These are phyloP conservation scores for Termitomyces sp. DNA, from an alignment of 768 basidiomycete species.

Conservation along the genomic window DNA sequence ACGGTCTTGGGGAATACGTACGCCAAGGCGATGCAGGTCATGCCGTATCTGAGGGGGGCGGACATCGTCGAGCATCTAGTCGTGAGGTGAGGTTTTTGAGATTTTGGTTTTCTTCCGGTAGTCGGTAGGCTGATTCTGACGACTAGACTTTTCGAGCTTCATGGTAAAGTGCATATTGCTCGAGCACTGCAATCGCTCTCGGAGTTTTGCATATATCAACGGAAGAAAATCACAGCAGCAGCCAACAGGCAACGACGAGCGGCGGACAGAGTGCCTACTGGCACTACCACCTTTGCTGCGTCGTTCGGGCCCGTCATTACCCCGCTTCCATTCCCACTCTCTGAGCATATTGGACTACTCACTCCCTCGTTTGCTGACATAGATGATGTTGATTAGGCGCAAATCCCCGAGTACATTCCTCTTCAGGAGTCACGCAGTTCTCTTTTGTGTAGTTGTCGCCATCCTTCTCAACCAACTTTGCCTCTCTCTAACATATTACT, in stretches of 20 bases:
- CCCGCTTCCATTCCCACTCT: neutral
- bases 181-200: slow-evolving; percentile 46
- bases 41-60: slow-evolving; percentile 49
- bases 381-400: slow-evolving; percentile 25
- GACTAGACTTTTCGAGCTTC: slow-evolving; percentile 41
- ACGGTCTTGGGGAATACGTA: slow-evolving; percentile 34
- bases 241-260: slow-evolving; percentile 16
- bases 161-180: slow-evolving; percentile 43
- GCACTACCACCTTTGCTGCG: neutral
- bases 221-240: slow-evolving; percentile 26
- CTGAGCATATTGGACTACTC: neutral
- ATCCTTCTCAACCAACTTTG: neutral
- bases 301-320: neutral
- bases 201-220: slow-evolving; percentile 45
- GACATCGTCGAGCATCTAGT: slow-evolving; percentile 58
- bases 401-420: no score
- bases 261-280: slow-evolving; percentile 9
- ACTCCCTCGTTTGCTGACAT: slow-evolving; percentile 16
- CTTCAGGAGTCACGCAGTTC: neutral
- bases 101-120: neutral
- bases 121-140: neutral
- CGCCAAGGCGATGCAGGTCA: slow-evolving; percentile 36
- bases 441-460: neutral
- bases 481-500: no score
- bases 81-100: slow-evolving; percentile 31